phyloP scores from a whole-genome alignment of 164 flowering plant species.

The Pachysandra terminalis region DNA sequence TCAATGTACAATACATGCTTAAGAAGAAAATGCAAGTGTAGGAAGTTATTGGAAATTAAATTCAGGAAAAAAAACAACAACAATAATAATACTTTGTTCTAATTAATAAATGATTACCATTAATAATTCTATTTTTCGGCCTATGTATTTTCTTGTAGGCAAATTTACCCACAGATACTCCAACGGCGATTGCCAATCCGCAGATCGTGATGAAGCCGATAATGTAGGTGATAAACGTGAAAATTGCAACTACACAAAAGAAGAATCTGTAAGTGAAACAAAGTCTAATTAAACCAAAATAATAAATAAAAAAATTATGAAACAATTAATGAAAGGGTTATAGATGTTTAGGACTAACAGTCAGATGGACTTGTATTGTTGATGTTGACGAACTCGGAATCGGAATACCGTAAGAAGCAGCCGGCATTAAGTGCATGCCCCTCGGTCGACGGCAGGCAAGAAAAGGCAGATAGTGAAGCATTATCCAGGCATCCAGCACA shows the following conservation, averaged over 20 bases:
- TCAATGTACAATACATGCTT: too few relatives aligned
- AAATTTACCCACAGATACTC: slow-evolving; percentile 24
- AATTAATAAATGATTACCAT: slow-evolving; percentile 11
- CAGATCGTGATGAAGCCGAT: slow-evolving; percentile 7
- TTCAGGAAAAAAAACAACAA: neutral
- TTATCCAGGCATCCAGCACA: slow-evolving; percentile 30
- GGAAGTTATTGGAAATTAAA: neutral
- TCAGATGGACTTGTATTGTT: neutral
- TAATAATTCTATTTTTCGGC: neutral
- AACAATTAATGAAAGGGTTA: neutral
- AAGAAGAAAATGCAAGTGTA: neutral
- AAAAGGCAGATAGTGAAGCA: slow-evolving; percentile 8
- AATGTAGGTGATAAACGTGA: neutral
- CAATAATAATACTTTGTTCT: neutral
- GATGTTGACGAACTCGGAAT: slow-evolving; percentile 14
- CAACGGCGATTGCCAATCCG: slow-evolving; percentile 18
- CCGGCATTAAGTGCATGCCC: slow-evolving; percentile 33
- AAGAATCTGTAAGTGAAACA: too few relatives aligned
- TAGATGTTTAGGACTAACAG: neutral
- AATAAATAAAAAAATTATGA: neutral
- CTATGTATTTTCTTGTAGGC: slow-evolving; percentile 1
- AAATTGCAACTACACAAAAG: slow-evolving; percentile 8
- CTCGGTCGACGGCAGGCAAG: slow-evolving; percentile 23
- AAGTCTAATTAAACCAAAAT: too few relatives aligned
- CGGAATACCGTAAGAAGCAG: slow-evolving; percentile 36